phyloP scores from a whole-genome alignment of 2,329 filamentous ascomycete species.

The Apiospora pterosperma region DNA sequence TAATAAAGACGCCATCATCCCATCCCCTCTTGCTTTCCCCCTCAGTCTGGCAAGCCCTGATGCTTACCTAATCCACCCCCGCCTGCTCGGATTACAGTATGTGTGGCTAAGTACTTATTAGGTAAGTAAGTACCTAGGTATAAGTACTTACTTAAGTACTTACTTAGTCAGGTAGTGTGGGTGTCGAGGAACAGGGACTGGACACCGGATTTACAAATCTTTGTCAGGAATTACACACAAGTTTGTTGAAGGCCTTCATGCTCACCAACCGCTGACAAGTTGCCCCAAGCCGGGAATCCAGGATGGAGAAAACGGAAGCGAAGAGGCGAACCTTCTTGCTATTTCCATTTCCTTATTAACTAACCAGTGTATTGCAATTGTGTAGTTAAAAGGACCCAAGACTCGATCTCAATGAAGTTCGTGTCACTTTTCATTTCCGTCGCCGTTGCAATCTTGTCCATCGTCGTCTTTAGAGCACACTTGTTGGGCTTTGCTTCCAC shows the following conservation, averaged over 20 bases:
- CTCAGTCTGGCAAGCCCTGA: too few species aligned
- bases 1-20: too few species aligned
- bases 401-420: slow-evolving; percentile 31
- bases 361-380: neutral
- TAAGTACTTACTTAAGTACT: neutral
- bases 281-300: neutral
- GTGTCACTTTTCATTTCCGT: slow-evolving; percentile 34
- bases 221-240: slow-evolving; percentile 3
- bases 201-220: neutral
- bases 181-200: neutral
- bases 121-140: too few species aligned
- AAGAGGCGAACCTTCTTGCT: slow-evolving; percentile 4
- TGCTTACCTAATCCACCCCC: too few species aligned
- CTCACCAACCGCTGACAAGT: slow-evolving; percentile 5
- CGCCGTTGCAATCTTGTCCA: slow-evolving; percentile 34
- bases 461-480: slow-evolving; percentile 29
- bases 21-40: too few species aligned
- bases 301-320: neutral
- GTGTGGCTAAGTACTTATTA: too few species aligned
- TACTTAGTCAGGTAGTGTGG: neutral
- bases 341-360: neutral
- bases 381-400: neutral
- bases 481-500: slow-evolving; percentile 23
- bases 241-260: neutral
- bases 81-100: too few species aligned